Base-by-base conservation (phyloP, 2,329 filamentous ascomycete genomes). In the Pseudonectria buxi region DNA sequence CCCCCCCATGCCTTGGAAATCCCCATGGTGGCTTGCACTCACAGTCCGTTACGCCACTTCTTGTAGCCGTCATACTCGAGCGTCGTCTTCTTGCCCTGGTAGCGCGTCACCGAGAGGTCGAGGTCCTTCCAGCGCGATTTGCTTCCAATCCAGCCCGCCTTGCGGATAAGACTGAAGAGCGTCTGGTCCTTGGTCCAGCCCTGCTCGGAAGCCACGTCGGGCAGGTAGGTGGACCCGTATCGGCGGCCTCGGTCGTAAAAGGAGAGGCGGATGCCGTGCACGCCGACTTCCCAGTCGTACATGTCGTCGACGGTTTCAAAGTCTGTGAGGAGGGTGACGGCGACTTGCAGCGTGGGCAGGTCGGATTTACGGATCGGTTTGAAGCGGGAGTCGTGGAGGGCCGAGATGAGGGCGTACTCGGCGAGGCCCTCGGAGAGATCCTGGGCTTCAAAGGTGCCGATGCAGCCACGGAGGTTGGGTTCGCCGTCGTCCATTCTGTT, bases 111-210 rank as follows among this genome's bases (percentile, higher is more conserved):
- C 49, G 79, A 79, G 58, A 94, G 69, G 33, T 85, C 78, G 14
- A 95, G 78, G 40, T 86, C 81, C 47, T 74, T 74, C 90, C 89
- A 96, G 27, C 76, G 72, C 2, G 83, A 83, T 43, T 72, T 77
- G 73, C 81, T 86, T 1, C 87, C 88, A 39, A 73, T 74, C 89
- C 89, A 98, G 2, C 92, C 92, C 1, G 89, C 89, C 71, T 98
- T 98, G 40, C 86, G 74, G 82, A 95, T 92, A 55, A 96, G 65
- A 61, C 86, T 94, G 35, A 88, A 73, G 3, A 98, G 62, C 0
- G 90, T 86, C 70, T 96, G 86, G 57, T 96, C 89, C 62, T 92
- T 89, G 10, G 76, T 86, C 92, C 92, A 98, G 12, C 86, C 89
- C 59, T 96, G 92, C 68, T 98, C 92, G 1, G 75, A 68, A 9